phyloP scores from a whole-genome alignment of 2,329 filamentous ascomycete genomes.

The Juglanconis sp. region DNA sequence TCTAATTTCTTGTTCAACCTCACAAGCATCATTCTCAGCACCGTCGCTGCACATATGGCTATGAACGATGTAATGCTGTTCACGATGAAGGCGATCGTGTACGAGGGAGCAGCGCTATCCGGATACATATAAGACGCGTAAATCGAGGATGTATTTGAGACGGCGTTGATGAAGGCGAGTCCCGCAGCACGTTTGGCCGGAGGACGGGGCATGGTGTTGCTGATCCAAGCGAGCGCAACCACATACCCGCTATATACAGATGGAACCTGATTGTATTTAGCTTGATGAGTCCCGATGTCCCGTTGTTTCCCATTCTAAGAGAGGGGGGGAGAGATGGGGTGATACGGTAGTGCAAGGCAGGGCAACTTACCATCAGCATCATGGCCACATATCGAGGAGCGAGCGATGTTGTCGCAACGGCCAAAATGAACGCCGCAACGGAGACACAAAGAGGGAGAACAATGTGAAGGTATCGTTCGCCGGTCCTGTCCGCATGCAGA shows the following conservation, averaged over 20 bases:
- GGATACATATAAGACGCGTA: constrained; percentile 69
- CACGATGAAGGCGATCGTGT: constrained; percentile 61
- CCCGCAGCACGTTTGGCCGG: constrained; percentile 69
- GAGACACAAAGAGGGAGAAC: constrained; percentile 58
- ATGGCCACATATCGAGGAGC: constrained; percentile 67
- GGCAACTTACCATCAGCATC: constrained; percentile 59
- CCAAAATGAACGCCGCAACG: constrained; percentile 64
- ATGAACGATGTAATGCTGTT: constrained; percentile 64
- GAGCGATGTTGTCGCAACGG: constrained; percentile 56
- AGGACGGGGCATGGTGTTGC: constrained; percentile 70
- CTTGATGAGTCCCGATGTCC: not conserved
- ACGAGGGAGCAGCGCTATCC: constrained; percentile 39
- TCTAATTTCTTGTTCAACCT: constrained; percentile 69
- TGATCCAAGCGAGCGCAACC: constrained; percentile 70
- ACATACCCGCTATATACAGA: constrained; percentile 66
- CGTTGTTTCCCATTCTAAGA: no score
- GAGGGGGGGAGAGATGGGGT: no score
- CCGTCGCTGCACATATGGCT: constrained; percentile 60
- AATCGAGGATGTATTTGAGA: constrained; percentile 67
- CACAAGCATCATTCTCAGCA: constrained; percentile 61
- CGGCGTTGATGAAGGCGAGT: constrained; percentile 72
- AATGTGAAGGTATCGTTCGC: constrained; percentile 70
- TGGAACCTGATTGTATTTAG: constrained; percentile 36
- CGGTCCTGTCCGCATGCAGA: constrained; percentile 68
- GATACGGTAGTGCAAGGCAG: no score